Conservation (phyloP, 1,284 basidiomycete species). For the Pulveroboletus sp. region DNA sequence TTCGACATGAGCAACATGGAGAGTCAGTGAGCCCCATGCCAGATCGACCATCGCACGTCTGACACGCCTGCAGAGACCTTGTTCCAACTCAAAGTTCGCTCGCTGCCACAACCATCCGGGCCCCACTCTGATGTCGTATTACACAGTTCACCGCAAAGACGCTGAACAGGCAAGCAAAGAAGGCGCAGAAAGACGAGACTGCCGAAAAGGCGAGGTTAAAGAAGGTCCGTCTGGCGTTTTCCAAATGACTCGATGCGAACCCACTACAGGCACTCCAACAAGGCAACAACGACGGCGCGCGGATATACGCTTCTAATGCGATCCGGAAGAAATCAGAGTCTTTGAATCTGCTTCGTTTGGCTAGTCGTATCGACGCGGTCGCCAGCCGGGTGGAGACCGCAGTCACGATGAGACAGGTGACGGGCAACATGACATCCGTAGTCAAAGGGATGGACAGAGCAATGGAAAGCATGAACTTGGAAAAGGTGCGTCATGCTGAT, state of each 20-base stretch:
- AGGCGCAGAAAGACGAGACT: constrained; percentile 91
- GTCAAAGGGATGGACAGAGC: constrained; percentile 99
- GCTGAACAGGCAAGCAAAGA: constrained; percentile 89
- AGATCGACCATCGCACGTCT: background rate
- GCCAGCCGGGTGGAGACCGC: constrained; percentile 98
- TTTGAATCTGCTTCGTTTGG: constrained; percentile 85
- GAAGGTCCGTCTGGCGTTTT: constrained; percentile 58
- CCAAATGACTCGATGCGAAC: background rate
- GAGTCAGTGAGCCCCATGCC: constrained; percentile 57
- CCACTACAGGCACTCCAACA: constrained; percentile 86
- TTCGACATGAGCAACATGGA: constrained; percentile 81
- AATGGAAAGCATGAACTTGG: constrained; percentile 99
- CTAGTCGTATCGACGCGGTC: constrained; percentile 94
- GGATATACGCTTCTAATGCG: constrained; percentile 98
- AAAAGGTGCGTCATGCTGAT: constrained; percentile 58
- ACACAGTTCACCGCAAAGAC: constrained; percentile 93
- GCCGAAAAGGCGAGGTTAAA: constrained; percentile 86
- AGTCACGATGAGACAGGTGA: constrained; percentile 94
- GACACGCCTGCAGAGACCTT: constrained; percentile 70
- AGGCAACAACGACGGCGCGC: constrained; percentile 96
- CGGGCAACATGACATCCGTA: constrained; percentile 94
- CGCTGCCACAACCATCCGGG: constrained; percentile 8
- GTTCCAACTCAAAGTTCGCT: constrained; percentile 85
- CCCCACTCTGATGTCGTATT: constrained; percentile 15
- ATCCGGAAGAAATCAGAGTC: constrained; percentile 98